phyloP scores from a whole-genome alignment of 352 stramenopile genomes.

The Thraustotheca clavata region DNA sequence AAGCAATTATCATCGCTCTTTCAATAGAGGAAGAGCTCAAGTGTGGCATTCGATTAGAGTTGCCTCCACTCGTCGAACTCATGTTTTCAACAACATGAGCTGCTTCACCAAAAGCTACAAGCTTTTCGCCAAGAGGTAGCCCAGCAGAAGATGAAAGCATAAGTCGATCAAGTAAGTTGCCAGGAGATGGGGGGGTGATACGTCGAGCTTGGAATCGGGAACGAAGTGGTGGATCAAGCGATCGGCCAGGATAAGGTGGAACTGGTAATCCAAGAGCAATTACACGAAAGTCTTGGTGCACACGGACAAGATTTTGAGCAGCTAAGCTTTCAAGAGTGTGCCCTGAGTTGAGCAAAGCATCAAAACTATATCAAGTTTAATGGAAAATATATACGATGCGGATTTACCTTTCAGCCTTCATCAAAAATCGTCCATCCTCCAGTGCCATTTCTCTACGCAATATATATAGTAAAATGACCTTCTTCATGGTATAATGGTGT shows the following conservation, averaged over 20 bases:
- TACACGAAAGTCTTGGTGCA: constrained; percentile 91
- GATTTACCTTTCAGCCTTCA: constrained; percentile 74
- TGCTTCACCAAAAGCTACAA: constrained; percentile 62
- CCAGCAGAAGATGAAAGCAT: constrained; percentile 40
- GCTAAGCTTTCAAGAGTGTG: constrained; percentile 40
- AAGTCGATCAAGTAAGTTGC: constrained; percentile 50
- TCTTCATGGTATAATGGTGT: background rate
- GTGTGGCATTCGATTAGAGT: constrained; percentile 51
- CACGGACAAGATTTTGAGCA: constrained; percentile 63
- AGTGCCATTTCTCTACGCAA: constrained; percentile 81
- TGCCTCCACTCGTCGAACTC: constrained; percentile 28
- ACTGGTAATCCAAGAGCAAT: constrained; percentile 84
- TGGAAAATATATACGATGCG: background rate
- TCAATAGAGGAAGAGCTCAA: constrained; percentile 55
- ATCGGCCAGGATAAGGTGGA: constrained; percentile 76
- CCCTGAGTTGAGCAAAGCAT: constrained; percentile 46
- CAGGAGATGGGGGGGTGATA: constrained; percentile 49
- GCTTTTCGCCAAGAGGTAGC: constrained; percentile 41
- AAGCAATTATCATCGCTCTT: constrained; percentile 46
- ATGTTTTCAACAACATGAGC: constrained; percentile 63
- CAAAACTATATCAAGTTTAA: constrained; percentile 29
- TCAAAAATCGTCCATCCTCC: constrained; percentile 90
- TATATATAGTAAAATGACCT: background rate
- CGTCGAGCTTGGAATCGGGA: constrained; percentile 80
- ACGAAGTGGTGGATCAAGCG: constrained; percentile 77